Percentiles rank a stretch among this genome's conserved stretches.
Conservation (phyloP, 164 flowering plant species). For the Annona squamosa region DNA sequence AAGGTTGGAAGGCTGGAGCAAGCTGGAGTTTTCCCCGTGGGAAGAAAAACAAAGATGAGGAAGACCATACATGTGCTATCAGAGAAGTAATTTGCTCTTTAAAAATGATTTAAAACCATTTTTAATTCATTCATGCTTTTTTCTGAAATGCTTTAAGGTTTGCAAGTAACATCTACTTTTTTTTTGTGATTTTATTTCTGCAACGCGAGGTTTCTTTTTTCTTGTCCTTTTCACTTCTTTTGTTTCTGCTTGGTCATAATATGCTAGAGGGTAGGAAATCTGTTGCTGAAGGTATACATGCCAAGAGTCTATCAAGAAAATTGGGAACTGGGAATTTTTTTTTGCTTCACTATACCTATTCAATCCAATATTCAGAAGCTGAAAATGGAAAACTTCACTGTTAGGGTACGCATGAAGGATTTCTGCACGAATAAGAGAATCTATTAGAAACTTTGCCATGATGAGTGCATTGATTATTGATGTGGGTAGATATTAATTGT, state of each 20-base stretch:
- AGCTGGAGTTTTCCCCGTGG: constrained; percentile 99
- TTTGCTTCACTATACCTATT: too few species aligned
- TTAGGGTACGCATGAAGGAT: too few species aligned
- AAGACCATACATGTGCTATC: constrained; percentile 85
- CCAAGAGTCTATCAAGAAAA: too few species aligned
- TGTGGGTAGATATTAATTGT: too few species aligned
- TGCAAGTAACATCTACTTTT: not conserved
- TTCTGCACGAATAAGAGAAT: too few species aligned
- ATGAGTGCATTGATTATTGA: too few species aligned
- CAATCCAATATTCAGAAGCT: too few species aligned
- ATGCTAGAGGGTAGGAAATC: not conserved
- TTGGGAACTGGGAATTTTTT: too few species aligned
- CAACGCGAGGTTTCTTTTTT: not conserved
- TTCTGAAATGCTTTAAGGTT: not conserved
- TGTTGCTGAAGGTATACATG: not conserved
- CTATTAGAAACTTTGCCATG: too few species aligned
- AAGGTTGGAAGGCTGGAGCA: constrained; percentile 93
- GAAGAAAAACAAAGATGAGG: constrained; percentile 94
- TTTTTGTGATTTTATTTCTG: not conserved
- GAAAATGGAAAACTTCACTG: too few species aligned
- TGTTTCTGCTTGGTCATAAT: not conserved
- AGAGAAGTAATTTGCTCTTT: constrained; percentile 55
- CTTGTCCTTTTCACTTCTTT: not conserved
- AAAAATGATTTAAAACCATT: too few species aligned
- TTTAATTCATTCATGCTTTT: not conserved